phyloP scores from a whole-genome alignment of 164 flowering plant species.

The Nymphaea colorata region DNA sequence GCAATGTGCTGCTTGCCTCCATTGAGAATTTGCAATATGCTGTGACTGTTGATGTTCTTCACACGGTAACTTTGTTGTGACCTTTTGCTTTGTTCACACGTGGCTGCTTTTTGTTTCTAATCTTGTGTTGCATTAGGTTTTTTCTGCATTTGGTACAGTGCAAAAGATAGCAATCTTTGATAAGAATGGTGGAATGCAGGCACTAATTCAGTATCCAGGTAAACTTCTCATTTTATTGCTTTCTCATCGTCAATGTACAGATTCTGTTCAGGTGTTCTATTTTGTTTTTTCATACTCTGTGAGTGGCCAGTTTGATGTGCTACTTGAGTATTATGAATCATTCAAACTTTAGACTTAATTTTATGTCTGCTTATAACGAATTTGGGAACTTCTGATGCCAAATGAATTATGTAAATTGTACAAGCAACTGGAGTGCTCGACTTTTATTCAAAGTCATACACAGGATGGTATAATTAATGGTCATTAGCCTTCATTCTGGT shows the following conservation, averaged over 20 bases:
- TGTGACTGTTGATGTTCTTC: slow-evolving; percentile 85
- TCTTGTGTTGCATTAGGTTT: slow-evolving; percentile 34
- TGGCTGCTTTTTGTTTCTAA: neutral
- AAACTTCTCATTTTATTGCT: neutral
- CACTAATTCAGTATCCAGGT: slow-evolving; percentile 80
- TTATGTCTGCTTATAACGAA: no score
- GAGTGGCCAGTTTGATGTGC: no score
- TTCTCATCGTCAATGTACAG: neutral
- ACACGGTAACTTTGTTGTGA: slow-evolving; percentile 38
- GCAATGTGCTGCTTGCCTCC: slow-evolving; percentile 87
- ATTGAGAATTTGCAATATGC: slow-evolving; percentile 92
- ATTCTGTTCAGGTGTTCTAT: no score
- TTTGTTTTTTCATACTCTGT: no score
- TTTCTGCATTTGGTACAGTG: slow-evolving; percentile 80
- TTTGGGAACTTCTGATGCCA: no score
- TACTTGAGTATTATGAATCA: no score
- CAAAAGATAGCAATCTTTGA: slow-evolving; percentile 96
- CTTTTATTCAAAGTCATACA: no score
- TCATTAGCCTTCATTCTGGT: no score
- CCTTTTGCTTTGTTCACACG: neutral
- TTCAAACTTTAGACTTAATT: no score
- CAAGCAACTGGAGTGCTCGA: no score
- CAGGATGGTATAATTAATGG: no score
- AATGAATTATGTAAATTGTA: no score
- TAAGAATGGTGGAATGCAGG: slow-evolving; percentile 89